phyloP scores from a whole-genome alignment of 2,329 filamentous ascomycete species.

The Sphaerulina musiva region DNA sequence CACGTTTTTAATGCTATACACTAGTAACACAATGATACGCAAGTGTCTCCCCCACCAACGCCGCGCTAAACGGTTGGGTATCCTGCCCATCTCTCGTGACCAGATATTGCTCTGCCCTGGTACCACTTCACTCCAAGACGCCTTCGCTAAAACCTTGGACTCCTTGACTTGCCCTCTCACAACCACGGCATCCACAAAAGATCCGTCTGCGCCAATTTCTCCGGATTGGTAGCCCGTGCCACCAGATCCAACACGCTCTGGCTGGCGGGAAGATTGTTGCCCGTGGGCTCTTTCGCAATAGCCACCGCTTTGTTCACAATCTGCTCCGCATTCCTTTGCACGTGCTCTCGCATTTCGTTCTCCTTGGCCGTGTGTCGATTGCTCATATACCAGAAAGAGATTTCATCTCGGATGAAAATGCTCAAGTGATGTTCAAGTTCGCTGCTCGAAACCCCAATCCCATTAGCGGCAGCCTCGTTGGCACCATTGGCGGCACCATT shows the following conservation, averaged over 20 bases:
- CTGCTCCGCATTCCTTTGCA: constrained; percentile 79
- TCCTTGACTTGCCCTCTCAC: constrained; percentile 38
- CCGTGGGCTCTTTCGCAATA: constrained; percentile 65
- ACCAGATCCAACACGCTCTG: constrained; percentile 96
- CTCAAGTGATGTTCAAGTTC: constrained; percentile 93
- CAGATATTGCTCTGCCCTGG: not conserved
- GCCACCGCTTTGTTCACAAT: constrained; percentile 87
- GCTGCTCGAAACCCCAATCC: constrained; percentile 20
- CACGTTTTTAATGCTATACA: not conserved
- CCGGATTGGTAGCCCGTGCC: constrained; percentile 85
- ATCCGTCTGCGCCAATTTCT: constrained; percentile 81
- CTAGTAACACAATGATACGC: not conserved
- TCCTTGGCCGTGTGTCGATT: constrained; percentile 61
- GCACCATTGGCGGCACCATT: constrained; percentile 3
- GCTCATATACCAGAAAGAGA: constrained; percentile 92
- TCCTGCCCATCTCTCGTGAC: not conserved
- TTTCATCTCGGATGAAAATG: constrained; percentile 94
- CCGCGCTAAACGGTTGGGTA: not conserved
- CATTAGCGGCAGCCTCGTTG: constrained; percentile 8
- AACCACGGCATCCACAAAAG: constrained; percentile 97
- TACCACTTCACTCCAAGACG: not conserved
- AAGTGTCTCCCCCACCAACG: not conserved
- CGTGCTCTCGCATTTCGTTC: constrained; percentile 66
- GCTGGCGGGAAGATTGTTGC: constrained; percentile 73
- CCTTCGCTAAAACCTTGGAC: not conserved